Conservation (phyloP, 495 filamentous ascomycete species). For the Talaromyces borbonicus region DNA sequence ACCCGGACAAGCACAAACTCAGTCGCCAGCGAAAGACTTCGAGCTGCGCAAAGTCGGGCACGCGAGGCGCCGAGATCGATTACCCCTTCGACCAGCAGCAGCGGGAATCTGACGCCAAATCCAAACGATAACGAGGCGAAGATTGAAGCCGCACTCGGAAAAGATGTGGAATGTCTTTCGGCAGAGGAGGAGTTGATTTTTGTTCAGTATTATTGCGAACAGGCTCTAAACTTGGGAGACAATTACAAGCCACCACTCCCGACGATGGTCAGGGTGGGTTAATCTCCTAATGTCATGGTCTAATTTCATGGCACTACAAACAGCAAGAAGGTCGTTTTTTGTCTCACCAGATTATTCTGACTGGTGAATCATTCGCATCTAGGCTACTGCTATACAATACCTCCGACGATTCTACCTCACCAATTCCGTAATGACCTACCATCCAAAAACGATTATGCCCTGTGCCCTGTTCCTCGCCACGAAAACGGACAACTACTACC, state of each 20-base stretch:
- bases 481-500: slow-evolving; percentile 81
- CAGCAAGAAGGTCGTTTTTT: no score
- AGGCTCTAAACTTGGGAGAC: slow-evolving; percentile 64
- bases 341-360: neutral
- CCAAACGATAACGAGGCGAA: slow-evolving; percentile 26
- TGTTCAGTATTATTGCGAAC: slow-evolving; percentile 69
- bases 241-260: slow-evolving; percentile 69
- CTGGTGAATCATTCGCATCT: slow-evolving; percentile 4
- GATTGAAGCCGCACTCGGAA: slow-evolving; percentile 8
- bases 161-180: slow-evolving; percentile 60
- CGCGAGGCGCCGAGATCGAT: slow-evolving; percentile 30
- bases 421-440: slow-evolving; percentile 91
- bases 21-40: slow-evolving; percentile 61
- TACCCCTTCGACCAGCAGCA: slow-evolving; percentile 28
- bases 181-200: slow-evolving; percentile 72
- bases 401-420: slow-evolving; percentile 89
- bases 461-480: slow-evolving; percentile 84
- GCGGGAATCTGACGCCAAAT: slow-evolving; percentile 24
- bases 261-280: slow-evolving; percentile 64
- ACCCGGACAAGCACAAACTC: slow-evolving; percentile 68
- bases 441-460: slow-evolving; percentile 74
- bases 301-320: no score
- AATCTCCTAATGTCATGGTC: no score
- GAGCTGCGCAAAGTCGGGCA: slow-evolving; percentile 44
- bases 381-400: slow-evolving; percentile 87